Base-by-base conservation (phyloP, 2,329 filamentous ascomycete species). In the Niveomyces coronatus region DNA sequence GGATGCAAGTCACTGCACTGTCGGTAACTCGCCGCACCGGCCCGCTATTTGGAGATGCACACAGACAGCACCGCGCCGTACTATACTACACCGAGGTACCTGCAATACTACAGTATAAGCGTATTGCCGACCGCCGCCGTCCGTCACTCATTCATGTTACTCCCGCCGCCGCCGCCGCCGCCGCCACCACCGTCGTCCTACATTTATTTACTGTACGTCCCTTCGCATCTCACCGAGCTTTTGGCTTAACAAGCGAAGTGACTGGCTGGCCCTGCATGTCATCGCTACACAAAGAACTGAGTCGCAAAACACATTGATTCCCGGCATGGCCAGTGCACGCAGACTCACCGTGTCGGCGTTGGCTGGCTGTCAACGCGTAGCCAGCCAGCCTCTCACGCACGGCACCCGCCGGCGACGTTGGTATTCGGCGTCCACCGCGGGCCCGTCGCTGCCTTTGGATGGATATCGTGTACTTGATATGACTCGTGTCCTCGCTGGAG, bases 401-500 rank as follows among this genome's bases (percentile, higher is more conserved):
- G 22, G 35, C 32, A 31, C 35, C 15, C n/a, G n/a, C n/a, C n/a
- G n/a, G n/a, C 35, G 24, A 26, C 36, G 41, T 27, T 35, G 27
- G 18, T 39, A 39, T 20, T 43, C 41, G 31, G 26, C 35, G n/a
- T 23, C 34, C 18, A 18, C 29, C 19, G 15, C 24, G 15, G 17
- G 9, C 18, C 47, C 51, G 10, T 45, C 57, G 28, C 60, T 77
- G 22, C 89, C 91, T 16, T 70, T 98, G 49, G 76, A 85, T 24
- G 91, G 91, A 1, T 82, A 91, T 49, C 79, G 84, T 39, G 88
- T 96, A 11, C 70, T 98, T 45, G 91, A 98, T 58, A 93, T 98
- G 87, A 96, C 89, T 4, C 76, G 91, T 63, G 91, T 98, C 2
- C 65, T 98, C 46, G 91, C 91, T 45, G 91, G 91, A 41, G 89